Evolutionary conservation across 2,329 filamentous ascomycete species (phyloP), one percentile per base, ranked within the genome.

Genomic region (Neopestalotiopsis clavispora): DNA sequence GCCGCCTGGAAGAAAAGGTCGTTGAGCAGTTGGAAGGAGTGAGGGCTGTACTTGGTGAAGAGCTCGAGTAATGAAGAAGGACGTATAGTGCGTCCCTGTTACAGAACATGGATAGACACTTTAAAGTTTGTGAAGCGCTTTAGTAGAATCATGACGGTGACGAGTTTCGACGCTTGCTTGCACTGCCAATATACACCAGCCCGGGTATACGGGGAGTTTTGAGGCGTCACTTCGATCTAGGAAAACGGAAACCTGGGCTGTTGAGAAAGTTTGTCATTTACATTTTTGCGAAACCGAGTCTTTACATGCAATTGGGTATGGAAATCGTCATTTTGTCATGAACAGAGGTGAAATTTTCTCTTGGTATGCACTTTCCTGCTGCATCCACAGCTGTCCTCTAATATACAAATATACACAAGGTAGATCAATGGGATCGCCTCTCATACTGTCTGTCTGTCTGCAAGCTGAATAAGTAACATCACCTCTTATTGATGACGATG

Each of bases 1-100:
- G 87, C 77, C 80, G 87, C 74, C 82, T 97, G 66, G 94, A 97
- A 79, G 89, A 92, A 76, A 94, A 91, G 81, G 89, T 96, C 6
- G 84, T 95, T 32, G 84, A 80, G 68, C 90, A 95, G 78, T 81
- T 96, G 74, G 87, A 87, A 75, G 87, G 86, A 4, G 86, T 90
- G 20, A 83, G 85, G 74, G 84, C 85, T 72, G 84, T 90, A 58
- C 78, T 91, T 69, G 82, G 81, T 69, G 87, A 88, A 65, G 84
- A 85, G 42, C 77, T 85, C 69, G 86, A 87, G 67, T 78, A 75
- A 72, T 56, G 59, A 38, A 10, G 45, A 10, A 23, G 45, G 45
- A 9, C 42, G 42, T 49, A n/a, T 17, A 17, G n/a, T 52, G 45
- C 45, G 20, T n/a, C 17, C 20, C 45, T 52, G 17, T 52, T 52